A percentile compares a stretch with the other conserved stretches of the same genome.
Conservation (phyloP, 257 asterid species). For the Primulina eburnea region DNA sequence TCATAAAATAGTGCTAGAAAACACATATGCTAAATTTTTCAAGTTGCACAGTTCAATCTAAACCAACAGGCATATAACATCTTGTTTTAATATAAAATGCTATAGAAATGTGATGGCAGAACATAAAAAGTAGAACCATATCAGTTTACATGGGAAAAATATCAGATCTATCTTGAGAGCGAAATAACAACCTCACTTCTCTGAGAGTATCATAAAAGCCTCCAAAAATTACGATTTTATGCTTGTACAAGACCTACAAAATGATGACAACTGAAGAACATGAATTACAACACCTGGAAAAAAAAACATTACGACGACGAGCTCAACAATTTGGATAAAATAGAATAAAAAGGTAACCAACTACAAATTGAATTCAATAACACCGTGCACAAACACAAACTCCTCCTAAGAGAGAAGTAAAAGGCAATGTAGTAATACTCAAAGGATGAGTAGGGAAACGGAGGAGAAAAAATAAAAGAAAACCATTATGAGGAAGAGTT, state of each 20-base stretch:
- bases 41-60: slow-evolving; percentile 2
- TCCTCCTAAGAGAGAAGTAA: background rate
- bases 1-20: slow-evolving; percentile 17
- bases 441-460: background rate
- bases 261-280: slow-evolving; percentile 29
- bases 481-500: too few species aligned
- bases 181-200: slow-evolving; percentile 80
- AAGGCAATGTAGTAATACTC: background rate
- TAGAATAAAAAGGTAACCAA: background rate
- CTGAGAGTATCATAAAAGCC: slow-evolving; percentile 98
- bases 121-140: background rate
- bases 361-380: background rate
- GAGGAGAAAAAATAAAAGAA: too few species aligned
- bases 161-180: slow-evolving; percentile 18
- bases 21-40: slow-evolving; percentile 12
- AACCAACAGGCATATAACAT: background rate
- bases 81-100: background rate
- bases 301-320: slow-evolving; percentile 5
- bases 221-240: slow-evolving; percentile 89
- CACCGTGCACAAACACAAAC: background rate
- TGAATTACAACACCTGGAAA: slow-evolving; percentile 1
- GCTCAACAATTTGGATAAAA: background rate
- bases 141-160: background rate
- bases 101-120: too few species aligned
- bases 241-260: slow-evolving; percentile 86